These are phyloP conservation scores for Tetracentron sinense DNA, from an alignment of 164 flowering plant genomes.

Conservation along the genomic window DNA sequence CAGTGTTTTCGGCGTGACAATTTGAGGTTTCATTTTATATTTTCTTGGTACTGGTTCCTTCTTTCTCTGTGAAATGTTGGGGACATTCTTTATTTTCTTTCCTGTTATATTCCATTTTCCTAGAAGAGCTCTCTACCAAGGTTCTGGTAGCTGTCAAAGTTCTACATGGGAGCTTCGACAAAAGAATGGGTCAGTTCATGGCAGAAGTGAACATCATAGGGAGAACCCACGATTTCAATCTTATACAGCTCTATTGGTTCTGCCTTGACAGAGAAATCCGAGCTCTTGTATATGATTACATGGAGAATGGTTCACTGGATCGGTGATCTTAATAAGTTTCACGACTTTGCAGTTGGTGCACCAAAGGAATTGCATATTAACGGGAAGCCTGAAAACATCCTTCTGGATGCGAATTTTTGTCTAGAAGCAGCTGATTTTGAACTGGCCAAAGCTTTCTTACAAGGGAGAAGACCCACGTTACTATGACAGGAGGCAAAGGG, in stretches of 20 bases:
- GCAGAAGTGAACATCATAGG: slow-evolving; percentile 38
- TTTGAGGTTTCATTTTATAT: no score
- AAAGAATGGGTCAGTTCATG: slow-evolving; percentile 29
- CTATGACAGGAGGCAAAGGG: slow-evolving; percentile 13
- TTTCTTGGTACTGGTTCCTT: no score
- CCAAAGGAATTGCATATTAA: slow-evolving; percentile 32
- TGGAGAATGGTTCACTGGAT: slow-evolving; percentile 36
- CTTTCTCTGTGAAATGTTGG: no score
- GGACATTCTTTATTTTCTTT: no score
- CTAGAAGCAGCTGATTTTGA: slow-evolving; percentile 40
- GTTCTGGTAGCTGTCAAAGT: slow-evolving; percentile 23
- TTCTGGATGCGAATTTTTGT: slow-evolving; percentile 18
- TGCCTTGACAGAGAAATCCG: slow-evolving; percentile 19
- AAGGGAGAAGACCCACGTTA: slow-evolving; percentile 17
- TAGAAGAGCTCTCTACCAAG: no score
- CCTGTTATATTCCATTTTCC: no score
- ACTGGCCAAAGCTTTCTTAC: slow-evolving; percentile 25
- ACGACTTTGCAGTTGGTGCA: slow-evolving; percentile 26
- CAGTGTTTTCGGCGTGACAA: no score
- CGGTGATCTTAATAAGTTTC: slow-evolving; percentile 7
- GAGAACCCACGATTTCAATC: slow-evolving; percentile 29
- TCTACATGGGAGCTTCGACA: slow-evolving; percentile 11
- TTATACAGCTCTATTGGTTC: slow-evolving; percentile 32
- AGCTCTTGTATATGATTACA: slow-evolving; percentile 34
- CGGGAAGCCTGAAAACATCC: slow-evolving; percentile 36